Evolutionary conservation across 1,284 basidiomycete genomes (phyloP).

Genomic region (Cronartium quercuum): DNA sequence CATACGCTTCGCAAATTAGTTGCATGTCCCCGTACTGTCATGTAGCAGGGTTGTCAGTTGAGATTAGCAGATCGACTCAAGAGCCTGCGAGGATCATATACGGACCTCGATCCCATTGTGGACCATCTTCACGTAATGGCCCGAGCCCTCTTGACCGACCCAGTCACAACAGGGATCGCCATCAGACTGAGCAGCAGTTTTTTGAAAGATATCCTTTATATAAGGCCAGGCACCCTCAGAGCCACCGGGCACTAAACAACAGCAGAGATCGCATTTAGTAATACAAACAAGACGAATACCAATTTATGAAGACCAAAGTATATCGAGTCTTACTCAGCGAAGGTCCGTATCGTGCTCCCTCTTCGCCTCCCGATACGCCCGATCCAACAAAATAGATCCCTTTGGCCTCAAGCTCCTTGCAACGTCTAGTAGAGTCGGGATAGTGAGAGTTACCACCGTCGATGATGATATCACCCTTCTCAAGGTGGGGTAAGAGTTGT

Average conservation of each 20-base stretch:
- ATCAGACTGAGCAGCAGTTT: constrained; percentile 87
- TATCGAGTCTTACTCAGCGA: constrained; percentile 61
- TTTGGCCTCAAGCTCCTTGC: constrained; percentile 85
- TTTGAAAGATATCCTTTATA: constrained; percentile 99
- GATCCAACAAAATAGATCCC: constrained; percentile 95
- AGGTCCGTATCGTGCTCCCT: constrained; percentile 94
- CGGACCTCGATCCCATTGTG: constrained; percentile 68
- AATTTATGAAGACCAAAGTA: background rate
- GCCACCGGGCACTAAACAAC: constrained; percentile 77
- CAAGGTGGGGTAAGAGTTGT: constrained; percentile 57
- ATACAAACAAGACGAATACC: no score
- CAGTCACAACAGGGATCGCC: constrained; percentile 99
- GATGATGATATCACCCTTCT: constrained; percentile 84
- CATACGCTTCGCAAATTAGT: constrained; percentile 95
- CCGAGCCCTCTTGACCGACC: constrained; percentile 91
- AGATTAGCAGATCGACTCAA: background rate
- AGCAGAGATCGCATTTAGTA: background rate
- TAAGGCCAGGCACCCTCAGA: constrained; percentile 86
- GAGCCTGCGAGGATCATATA: background rate
- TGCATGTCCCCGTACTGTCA: constrained; percentile 97
- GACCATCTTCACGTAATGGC: constrained; percentile 98
- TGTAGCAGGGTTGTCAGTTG: background rate
- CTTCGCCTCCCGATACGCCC: constrained; percentile 99
- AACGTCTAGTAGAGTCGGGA: constrained; percentile 93
- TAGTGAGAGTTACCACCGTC: constrained; percentile 99